These are phyloP conservation scores for Malus orientalis DNA, from an alignment of 306 rosid species.

Conservation along the genomic window DNA sequence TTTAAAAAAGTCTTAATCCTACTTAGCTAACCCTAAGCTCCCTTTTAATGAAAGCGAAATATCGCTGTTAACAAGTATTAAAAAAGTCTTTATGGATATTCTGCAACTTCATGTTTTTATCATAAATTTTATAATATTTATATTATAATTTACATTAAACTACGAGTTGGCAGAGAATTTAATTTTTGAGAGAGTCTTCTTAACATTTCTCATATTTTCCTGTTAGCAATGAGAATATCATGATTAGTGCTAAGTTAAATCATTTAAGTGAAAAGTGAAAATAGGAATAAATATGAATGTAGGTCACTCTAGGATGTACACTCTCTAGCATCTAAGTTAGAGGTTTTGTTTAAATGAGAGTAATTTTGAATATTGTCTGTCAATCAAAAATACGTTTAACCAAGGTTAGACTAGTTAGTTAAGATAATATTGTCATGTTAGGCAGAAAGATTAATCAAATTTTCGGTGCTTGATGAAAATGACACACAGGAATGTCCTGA, in stretches of 20 bases:
- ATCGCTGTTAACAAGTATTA: not conserved
- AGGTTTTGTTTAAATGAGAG: too few species aligned
- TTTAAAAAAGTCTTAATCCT: not conserved
- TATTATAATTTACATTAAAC: too few species aligned
- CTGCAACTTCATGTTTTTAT: too few species aligned
- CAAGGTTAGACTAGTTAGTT: not conserved
- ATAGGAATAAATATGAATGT: not conserved
- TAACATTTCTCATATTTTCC: not conserved
- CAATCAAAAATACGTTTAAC: not conserved
- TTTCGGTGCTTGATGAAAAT: not conserved
- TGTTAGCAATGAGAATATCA: not conserved
- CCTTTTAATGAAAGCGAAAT: not conserved
- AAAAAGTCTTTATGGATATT: not conserved
- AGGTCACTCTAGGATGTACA: not conserved
- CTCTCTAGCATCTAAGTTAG: not conserved
- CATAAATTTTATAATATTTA: too few species aligned
- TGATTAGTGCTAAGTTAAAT: not conserved
- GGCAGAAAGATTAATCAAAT: not conserved
- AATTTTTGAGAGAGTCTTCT: rapidly evolving
- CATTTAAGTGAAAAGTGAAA: not conserved
- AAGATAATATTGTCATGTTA: not conserved
- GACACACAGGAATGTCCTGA: constrained; percentile 70
- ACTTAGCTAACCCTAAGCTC: not conserved
- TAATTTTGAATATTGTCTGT: too few species aligned
- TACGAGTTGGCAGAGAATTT: rapidly evolving